These are phyloP conservation scores for Trichophyton schoenleinii DNA, from an alignment of 2,329 filamentous ascomycete genomes.

Conservation along the genomic window DNA sequence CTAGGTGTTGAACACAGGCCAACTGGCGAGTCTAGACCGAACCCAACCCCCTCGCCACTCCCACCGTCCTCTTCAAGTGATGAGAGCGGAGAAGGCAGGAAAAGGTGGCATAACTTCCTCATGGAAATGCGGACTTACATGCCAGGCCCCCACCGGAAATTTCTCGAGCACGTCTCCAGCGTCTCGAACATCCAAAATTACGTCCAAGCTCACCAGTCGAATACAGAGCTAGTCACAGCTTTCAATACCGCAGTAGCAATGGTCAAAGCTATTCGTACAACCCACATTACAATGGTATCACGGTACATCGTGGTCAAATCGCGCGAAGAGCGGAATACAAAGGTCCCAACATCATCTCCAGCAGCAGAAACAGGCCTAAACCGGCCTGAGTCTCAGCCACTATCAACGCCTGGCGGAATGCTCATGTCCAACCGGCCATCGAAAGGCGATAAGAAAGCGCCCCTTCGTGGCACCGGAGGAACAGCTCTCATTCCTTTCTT, in stretches of 20 bases:
- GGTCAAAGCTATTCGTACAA: slow-evolving; percentile 68
- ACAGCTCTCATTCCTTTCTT: slow-evolving; percentile 90
- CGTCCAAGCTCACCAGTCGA: slow-evolving; percentile 49
- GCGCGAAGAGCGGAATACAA: slow-evolving; percentile 54
- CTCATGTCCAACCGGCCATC: neutral
- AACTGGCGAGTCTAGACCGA: slow-evolving; percentile 52
- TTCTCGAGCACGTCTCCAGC: slow-evolving; percentile 64
- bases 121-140: slow-evolving; percentile 95
- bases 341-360: slow-evolving; percentile 34
- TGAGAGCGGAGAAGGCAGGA: slow-evolving; percentile 33
- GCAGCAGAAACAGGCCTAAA: neutral
- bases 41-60: slow-evolving; percentile 6
- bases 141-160: slow-evolving; percentile 83
- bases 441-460: slow-evolving; percentile 36
- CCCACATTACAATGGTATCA: slow-evolving; percentile 91
- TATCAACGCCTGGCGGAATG: slow-evolving; percentile 29
- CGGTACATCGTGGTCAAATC: slow-evolving; percentile 90
- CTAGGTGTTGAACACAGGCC: slow-evolving; percentile 82
- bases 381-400: slow-evolving; percentile 20
- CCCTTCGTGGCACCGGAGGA: slow-evolving; percentile 79
- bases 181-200: slow-evolving; percentile 82
- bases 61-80: slow-evolving; percentile 37
- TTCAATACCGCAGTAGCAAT: slow-evolving; percentile 85
- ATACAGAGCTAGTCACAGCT: slow-evolving; percentile 59
- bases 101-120: slow-evolving; percentile 73